Percentiles rank a stretch among this genome's conserved stretches.
phyloP scores from a whole-genome alignment of 2,329 filamentous ascomycete genomes.

The Aciculosporium take region DNA sequence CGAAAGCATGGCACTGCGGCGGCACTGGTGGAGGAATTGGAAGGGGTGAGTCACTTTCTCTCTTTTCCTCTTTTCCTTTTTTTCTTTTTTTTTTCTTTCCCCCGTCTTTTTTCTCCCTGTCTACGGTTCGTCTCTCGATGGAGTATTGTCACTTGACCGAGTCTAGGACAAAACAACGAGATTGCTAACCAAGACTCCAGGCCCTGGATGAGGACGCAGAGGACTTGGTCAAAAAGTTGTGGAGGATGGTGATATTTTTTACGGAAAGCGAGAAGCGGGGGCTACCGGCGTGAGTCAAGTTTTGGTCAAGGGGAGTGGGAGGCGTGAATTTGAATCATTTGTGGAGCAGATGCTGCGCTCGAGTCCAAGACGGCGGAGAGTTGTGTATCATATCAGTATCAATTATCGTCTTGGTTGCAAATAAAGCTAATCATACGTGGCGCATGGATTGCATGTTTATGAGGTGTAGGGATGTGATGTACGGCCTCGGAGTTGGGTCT shows the following conservation, averaged over 20 bases:
- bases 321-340: no score
- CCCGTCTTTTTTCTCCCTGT: background rate
- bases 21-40: constrained; percentile 70
- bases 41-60: constrained; percentile 48
- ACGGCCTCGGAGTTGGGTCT: background rate
- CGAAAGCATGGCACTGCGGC: constrained; percentile 60
- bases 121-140: no score
- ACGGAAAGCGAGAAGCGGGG: constrained; percentile 88
- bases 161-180: background rate
- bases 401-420: background rate
- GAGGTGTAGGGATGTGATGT: constrained; percentile 1
- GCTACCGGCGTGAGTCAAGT: constrained; percentile 42
- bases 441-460: background rate
- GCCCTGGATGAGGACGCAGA: constrained; percentile 91
- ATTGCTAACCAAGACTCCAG: constrained; percentile 28
- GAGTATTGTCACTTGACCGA: no score
- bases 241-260: constrained; percentile 97
- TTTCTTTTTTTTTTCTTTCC: background rate
- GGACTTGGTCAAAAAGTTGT: constrained; percentile 86
- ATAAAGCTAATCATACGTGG: background rate
- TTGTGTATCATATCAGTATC: background rate
- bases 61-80: background rate
- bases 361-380: background rate
- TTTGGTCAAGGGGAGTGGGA: background rate
- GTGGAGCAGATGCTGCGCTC: background rate